Evolutionary conservation across 177 flowering plant species (phyloP), one percentile per base, ranked within the genome.

Genomic region (Vitis hybrid): DNA sequence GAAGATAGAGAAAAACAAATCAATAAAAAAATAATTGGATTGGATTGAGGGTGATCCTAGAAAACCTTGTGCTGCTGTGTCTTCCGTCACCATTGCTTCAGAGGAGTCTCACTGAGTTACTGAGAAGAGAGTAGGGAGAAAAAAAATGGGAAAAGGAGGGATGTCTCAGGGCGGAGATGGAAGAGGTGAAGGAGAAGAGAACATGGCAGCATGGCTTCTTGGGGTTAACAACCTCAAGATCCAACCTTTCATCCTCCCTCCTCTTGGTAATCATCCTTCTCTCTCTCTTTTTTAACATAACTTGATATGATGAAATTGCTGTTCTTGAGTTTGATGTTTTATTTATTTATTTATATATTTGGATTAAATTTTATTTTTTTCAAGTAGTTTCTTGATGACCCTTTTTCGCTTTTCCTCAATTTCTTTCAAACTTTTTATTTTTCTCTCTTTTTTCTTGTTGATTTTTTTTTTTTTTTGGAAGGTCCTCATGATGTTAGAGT

Each of bases 131-230:
- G 0, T 30, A 64, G 65, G 27, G 60, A 54, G 52, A 50, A n/a
- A 62, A 52, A 65, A 74, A 52, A 85, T 84, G 92, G 94, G 89
- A 3, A 89, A 83, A 65, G 90, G 89, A 65, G 92, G 89, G 54
- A 88, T 77, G 83, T 82, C 90, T 59, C 82, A 73, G 24, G 91
- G 74, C 18, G 70, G 59, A 17, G 64, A 52, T 40, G 67, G 63
- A 9, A 81, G 66, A 35, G 84, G 51, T 51, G 89, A 61, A 27
- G 78, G 40, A 58, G 92, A 88, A 54, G 88, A 82, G 74, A 96
- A 96, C 86, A 87, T 93, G 98, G 98, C 98, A 46, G 99, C 97
- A 72, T 96, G 99, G 99, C 93, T 93, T 67, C 58, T 92, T 46
- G 97, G 89, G 65, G 56, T 87, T 72, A 88, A 93, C 70, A 85